Evolutionary conservation across 2,329 filamentous ascomycete genomes (phyloP).

Genomic region (Ascochyta pisi): DNA sequence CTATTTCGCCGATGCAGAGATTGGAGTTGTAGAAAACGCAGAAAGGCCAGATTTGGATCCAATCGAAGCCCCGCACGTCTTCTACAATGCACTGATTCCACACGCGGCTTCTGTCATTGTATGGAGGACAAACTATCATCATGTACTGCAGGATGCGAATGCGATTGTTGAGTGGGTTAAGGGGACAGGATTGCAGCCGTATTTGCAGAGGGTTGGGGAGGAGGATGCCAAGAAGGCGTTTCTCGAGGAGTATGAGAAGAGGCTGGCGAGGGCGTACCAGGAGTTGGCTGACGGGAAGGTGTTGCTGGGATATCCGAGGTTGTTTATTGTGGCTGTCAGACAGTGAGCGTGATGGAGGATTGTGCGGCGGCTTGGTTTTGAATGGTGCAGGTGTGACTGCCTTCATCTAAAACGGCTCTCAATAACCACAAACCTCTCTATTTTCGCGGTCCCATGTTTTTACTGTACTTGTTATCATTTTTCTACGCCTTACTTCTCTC

Average conservation of each 20-base stretch:
- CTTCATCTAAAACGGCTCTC: not conserved
- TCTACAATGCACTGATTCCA: constrained; percentile 59
- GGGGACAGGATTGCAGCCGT: constrained; percentile 64
- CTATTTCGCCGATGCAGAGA: constrained; percentile 28
- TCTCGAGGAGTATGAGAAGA: constrained; percentile 55
- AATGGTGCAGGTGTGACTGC: not conserved
- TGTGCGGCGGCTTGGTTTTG: not conserved
- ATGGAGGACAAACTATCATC: constrained; percentile 63
- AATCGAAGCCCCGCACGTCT: constrained; percentile 56
- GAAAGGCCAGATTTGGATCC: constrained; percentile 52
- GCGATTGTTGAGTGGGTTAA: constrained; percentile 67
- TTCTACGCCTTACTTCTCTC: too few relatives aligned
- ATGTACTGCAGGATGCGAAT: constrained; percentile 57
- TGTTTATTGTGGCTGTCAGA: constrained; percentile 60
- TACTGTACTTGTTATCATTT: too few relatives aligned
- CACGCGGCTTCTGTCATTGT: constrained; percentile 54
- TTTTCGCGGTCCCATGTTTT: too few relatives aligned
- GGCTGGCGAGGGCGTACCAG: constrained; percentile 55
- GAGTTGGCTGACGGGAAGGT: constrained; percentile 60
- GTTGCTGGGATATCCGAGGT: constrained; percentile 61
- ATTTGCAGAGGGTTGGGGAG: constrained; percentile 56
- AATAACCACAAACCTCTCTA: too few relatives aligned
- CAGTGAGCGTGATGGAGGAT: constrained; percentile 16
- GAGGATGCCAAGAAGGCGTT: constrained; percentile 52
- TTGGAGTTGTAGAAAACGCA: constrained; percentile 23